Evolutionary conservation across 345 rosid genomes (phyloP).

Genomic region (Psidium guajava): DNA sequence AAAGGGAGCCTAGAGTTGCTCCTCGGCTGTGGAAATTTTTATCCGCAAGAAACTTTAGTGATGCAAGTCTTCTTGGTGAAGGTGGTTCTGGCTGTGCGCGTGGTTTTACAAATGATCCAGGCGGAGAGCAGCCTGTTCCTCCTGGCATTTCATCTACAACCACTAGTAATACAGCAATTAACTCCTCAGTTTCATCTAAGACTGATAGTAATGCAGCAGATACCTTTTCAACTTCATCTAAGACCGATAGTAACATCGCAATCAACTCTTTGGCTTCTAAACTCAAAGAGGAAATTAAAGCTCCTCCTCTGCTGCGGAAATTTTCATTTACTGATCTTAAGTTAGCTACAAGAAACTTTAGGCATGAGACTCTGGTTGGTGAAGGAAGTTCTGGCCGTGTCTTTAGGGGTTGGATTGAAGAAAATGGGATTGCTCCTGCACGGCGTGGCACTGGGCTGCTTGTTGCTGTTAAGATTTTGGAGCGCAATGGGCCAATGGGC

Average conservation of each 20-base stretch:
- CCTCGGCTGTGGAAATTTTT: background rate
- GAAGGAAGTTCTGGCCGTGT: background rate
- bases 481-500: rapidly evolving
- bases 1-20: background rate
- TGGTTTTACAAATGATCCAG: background rate
- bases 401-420: background rate
- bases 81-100: background rate
- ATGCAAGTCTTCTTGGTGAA: background rate
- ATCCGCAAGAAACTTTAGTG: background rate
- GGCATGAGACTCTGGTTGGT: background rate
- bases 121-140: too few species aligned
- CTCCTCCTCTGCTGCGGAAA: background rate
- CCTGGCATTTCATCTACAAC: too few species aligned
- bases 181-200: too few species aligned
- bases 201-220: too few species aligned
- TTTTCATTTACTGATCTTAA: background rate
- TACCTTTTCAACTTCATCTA: background rate
- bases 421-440: background rate
- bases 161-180: too few species aligned
- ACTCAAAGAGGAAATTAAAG: background rate
- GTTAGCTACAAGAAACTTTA: background rate
- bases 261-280: background rate
- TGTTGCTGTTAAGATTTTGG: background rate
- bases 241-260: background rate
- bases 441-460: background rate